Evolutionary conservation across 2,329 filamentous ascomycete species (phyloP), one percentile per base, ranked within the genome.

Genomic region (Cercospora sesami): DNA sequence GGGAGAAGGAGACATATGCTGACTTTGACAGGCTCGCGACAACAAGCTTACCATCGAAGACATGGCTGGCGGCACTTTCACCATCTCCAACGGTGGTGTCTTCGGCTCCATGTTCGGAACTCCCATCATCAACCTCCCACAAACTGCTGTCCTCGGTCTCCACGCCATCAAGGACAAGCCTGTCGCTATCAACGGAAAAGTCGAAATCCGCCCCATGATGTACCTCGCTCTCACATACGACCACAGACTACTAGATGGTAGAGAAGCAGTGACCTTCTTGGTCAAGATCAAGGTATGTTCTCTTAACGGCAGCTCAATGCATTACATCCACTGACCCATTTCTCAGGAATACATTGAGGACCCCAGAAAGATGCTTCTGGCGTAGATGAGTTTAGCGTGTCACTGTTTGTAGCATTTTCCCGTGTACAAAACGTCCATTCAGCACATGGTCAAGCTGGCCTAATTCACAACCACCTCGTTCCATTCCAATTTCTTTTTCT

Each of bases 161-260:
- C 94, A 99, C 80, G 93, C 94, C 58, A 97, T 97, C 82, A 99
- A 99, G 85, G 93, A 99, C 65, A 92, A 91, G 76, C 89, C 94
- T 2, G 89, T 97, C 63, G 94, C 87, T 28, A 85, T 98, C 70
- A 93, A 98, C 77, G 95, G 95, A 77, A 96, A 97, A 84, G 86
- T 98, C 67, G 94, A 97, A 81, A 92, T 97, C 74, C 88, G 95
- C 73, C 95, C 95, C 82, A 98, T 99, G 93, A 99, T 99, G 95
- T 98, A 97, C 81, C 87, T 99, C 72, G 95, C 95, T 51, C 86
- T 99, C 68, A 99, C 95, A 14, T 99, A 99, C 79, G 95, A 99
- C 80, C 95, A 99, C 83, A 91, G 95, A 78, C 88, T 99, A 60
- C 86, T 99, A 26, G 95, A 98, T 80, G 95, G 95, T 61, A 89